These are phyloP conservation scores for Dipodascus geniculatus DNA, from an alignment of 805 yeast species.

Conservation along the genomic window DNA sequence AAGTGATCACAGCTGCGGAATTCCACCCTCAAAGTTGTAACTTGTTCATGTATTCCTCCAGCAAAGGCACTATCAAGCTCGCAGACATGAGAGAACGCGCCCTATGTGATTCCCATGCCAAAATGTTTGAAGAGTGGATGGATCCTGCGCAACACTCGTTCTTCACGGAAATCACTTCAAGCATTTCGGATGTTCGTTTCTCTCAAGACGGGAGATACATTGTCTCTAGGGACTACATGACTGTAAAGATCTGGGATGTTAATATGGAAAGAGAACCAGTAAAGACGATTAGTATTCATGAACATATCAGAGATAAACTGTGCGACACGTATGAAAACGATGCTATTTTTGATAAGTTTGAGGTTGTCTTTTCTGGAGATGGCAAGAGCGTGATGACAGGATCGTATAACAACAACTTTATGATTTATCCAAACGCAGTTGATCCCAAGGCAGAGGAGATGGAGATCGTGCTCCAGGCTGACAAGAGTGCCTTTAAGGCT, in stretches of 20 bases:
- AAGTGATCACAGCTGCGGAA: constrained; percentile 92
- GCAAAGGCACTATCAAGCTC: constrained; percentile 89
- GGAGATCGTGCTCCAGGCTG: constrained; percentile 90
- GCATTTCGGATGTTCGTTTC: constrained; percentile 88
- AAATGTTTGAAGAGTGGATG: constrained; percentile 76
- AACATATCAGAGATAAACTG: constrained; percentile 79
- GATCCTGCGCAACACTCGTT: constrained; percentile 91
- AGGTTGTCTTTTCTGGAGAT: constrained; percentile 91
- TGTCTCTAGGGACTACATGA: constrained; percentile 94
- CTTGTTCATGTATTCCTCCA: constrained; percentile 85
- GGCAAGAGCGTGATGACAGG: constrained; percentile 91
- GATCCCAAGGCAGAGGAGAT: constrained; percentile 27
- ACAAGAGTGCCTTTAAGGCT: constrained; percentile 87
- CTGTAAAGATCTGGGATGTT: constrained; percentile 96
- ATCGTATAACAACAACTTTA: constrained; percentile 90
- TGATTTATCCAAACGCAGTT: constrained; percentile 82
- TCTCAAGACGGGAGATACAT: constrained; percentile 86
- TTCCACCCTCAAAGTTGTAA: constrained; percentile 92
- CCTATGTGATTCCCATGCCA: constrained; percentile 78
- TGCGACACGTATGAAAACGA: constrained; percentile 98
- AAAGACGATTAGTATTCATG: constrained; percentile 91
- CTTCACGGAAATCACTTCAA: constrained; percentile 92
- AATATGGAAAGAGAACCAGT: constrained; percentile 94
- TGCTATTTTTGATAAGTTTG: constrained; percentile 96
- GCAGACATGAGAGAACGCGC: constrained; percentile 96